phyloP scores from a whole-genome alignment of 352 stramenopile species.

The Pythium rishiriense region DNA sequence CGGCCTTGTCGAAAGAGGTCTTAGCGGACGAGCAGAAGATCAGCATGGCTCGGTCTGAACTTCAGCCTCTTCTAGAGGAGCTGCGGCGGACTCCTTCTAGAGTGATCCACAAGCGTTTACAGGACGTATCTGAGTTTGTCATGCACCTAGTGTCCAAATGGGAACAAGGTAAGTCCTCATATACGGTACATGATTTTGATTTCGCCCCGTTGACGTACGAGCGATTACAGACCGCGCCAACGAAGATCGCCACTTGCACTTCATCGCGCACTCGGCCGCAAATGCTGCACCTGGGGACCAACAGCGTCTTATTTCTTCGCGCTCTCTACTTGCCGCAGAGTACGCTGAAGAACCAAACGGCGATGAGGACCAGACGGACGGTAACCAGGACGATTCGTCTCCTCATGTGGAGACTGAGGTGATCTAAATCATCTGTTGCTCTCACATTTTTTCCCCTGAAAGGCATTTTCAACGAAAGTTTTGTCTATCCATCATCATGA shows the following conservation, averaged over 20 bases:
- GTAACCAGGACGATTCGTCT: conserved; percentile 3
- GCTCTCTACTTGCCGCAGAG: conserved; percentile 10
- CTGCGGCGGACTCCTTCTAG: conserved; percentile 55
- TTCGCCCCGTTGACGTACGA: not conserved
- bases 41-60: conserved; percentile 53
- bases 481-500: not conserved
- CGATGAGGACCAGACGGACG: conserved; percentile 11
- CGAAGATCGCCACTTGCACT: conserved; percentile 28
- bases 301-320: conserved; percentile 7
- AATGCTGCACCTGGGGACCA: conserved; percentile 9
- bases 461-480: not conserved
- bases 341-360: conserved; percentile 2
- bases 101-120: conserved; percentile 72
- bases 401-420: conserved; percentile 9
- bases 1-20: conserved; percentile 37
- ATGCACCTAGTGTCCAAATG: conserved; percentile 68
- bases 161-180: conserved; percentile 53
- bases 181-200: not conserved
- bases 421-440: conserved; percentile 4
- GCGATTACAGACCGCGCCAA: conserved; percentile 18
- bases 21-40: conserved; percentile 62
- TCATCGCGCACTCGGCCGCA: conserved; percentile 25
- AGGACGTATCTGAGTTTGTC: conserved; percentile 78
- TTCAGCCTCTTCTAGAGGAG: conserved; percentile 63
- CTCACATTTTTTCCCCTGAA: not conserved